phyloP scores from a whole-genome alignment of 2,329 filamentous ascomycete genomes.

The Fonsecaea erecta region DNA sequence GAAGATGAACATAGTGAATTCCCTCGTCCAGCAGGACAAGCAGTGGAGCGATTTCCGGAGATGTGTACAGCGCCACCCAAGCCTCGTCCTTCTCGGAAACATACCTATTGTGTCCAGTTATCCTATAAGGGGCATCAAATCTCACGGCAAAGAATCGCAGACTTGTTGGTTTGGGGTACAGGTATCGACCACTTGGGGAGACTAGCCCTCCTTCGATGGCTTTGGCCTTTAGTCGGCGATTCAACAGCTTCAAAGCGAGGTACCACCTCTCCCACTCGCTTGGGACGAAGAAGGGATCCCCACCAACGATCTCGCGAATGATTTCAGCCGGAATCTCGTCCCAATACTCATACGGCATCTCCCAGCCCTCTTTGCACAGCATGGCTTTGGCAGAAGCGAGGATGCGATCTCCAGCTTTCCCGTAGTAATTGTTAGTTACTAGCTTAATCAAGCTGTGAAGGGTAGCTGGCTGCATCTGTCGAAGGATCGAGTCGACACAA shows the following conservation, averaged over 20 bases:
- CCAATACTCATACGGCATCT: constrained; percentile 59
- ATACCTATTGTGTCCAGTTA: constrained; percentile 42
- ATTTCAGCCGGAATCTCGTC: constrained; percentile 63
- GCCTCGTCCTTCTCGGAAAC: constrained; percentile 52
- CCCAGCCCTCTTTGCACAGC: constrained; percentile 62
- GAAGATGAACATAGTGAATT: constrained; percentile 64
- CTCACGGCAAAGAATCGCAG: constrained; percentile 57
- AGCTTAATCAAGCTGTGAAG: constrained; percentile 57
- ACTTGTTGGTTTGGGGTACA: constrained; percentile 54
- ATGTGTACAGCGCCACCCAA: constrained; percentile 59
- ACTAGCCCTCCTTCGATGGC: constrained; percentile 56
- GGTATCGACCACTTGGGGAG: constrained; percentile 48
- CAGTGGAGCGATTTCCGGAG: constrained; percentile 60
- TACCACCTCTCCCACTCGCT: constrained; percentile 64
- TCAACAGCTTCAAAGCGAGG: constrained; percentile 59
- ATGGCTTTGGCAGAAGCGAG: constrained; percentile 63
- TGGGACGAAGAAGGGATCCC: constrained; percentile 63
- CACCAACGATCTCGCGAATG: constrained; percentile 62
- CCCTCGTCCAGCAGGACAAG: constrained; percentile 62
- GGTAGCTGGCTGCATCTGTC: constrained; percentile 58
- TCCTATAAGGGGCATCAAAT: constrained; percentile 59
- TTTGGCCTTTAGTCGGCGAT: constrained; percentile 54
- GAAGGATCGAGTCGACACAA: constrained; percentile 59
- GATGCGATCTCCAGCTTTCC: constrained; percentile 59
- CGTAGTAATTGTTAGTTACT: constrained; percentile 62